Base-by-base conservation (phyloP, 352 stramenopile species). In the Peronospora destructor region DNA sequence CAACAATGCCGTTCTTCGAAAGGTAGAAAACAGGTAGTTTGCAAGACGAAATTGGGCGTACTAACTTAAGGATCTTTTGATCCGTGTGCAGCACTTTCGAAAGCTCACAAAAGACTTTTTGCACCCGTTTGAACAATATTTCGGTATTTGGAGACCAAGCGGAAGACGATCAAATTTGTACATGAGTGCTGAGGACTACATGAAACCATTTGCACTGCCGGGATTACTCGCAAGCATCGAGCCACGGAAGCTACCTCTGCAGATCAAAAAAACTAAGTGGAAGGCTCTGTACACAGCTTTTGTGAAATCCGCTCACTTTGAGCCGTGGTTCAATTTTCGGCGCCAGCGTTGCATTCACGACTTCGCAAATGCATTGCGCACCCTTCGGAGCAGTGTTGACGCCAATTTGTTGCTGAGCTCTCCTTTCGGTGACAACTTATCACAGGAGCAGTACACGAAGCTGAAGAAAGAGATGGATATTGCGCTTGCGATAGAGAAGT, bases 41-140 rank as follows among this genome's bases (percentile, higher is more conserved):
- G 6, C 12, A 37, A 29, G 5, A 28, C 10, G 21, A 21, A 16
- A 4, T 16, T 0, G 36, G 29, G 5, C 19, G 0, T 35, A 2
- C 34, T 64, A 43, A 53, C 19, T 14, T 21, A 35, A 39, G 8
- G 0, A 46, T 49, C n/a, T 0, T 46, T 29, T 49, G 39, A n/a
- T 36, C 11, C 48, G 40, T 23, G 19, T 25, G 35, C 53, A 92
- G 79, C 83, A 95, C 53, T 95, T 95, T 45, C 67, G 76, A 32
- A 76, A 86, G 56, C 70, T 95, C 9, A 94, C 85, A 2, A 84
- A 88, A 52, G 60, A 66, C 4, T 94, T 95, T 36, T 58, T 95
- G n/a, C 66, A 76, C n/a, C 85, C 85, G 11, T 92, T 95, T 40
- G 77, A 94, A 53, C 72, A 84, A 32, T 94, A 87, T 46, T 91